Conservation (phyloP, 768 basidiomycete species). For the Collybia mongolica region DNA sequence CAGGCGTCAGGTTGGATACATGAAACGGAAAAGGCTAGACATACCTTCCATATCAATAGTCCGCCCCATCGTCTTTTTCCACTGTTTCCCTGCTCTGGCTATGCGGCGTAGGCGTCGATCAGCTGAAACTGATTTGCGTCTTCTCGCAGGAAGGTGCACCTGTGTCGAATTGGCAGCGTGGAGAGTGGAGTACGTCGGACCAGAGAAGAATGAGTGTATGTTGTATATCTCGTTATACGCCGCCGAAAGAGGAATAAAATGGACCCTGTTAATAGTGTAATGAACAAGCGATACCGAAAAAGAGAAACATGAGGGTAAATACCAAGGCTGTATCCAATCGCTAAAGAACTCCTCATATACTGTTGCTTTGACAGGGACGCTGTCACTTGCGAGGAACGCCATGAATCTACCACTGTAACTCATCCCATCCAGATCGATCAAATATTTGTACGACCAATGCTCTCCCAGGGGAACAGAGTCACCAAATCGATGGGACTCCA, state of each 20-base stretch:
- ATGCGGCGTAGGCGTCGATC: slow-evolving; percentile 77
- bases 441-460: slow-evolving; percentile 92
- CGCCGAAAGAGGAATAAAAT: slow-evolving; percentile 90
- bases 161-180: slow-evolving; percentile 50
- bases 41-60: slow-evolving; percentile 91
- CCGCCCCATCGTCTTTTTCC: slow-evolving; percentile 84
- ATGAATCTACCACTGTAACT: slow-evolving; percentile 91
- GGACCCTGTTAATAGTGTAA: slow-evolving; percentile 57
- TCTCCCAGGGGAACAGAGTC: slow-evolving; percentile 79
- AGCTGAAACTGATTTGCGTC: slow-evolving; percentile 49
- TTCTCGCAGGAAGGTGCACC: slow-evolving; percentile 27
- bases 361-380: slow-evolving; percentile 86
- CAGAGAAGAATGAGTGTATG: slow-evolving; percentile 90
- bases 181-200: slow-evolving; percentile 63
- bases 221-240: slow-evolving; percentile 93
- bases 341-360: slow-evolving; percentile 90
- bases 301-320: slow-evolving; percentile 7
- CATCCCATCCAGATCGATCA: slow-evolving; percentile 93
- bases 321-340: slow-evolving; percentile 91
- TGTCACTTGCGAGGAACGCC: slow-evolving; percentile 82
- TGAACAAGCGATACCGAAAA: background rate
- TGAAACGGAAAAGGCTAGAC: slow-evolving; percentile 19
- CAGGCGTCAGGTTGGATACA: background rate
- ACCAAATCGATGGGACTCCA: slow-evolving; percentile 63
- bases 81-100: slow-evolving; percentile 88